Base-by-base conservation (phyloP, 2,329 filamentous ascomycete species). In the Sclerotinia minor region DNA sequence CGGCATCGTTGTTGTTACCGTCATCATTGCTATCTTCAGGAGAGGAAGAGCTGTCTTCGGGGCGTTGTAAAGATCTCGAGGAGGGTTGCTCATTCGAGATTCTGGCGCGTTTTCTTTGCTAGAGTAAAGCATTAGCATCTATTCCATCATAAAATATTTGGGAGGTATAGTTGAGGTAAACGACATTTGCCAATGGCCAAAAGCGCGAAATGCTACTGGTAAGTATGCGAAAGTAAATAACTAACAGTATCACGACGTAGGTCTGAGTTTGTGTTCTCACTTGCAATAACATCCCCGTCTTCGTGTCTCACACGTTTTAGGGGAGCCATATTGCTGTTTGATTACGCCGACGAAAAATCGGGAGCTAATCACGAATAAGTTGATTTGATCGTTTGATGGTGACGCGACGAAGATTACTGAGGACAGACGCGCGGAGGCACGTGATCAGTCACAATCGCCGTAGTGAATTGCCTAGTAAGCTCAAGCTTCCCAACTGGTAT, bases 81-180 rank as follows among this genome's bases (percentile, higher is more conserved):
- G 69, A 50, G 41, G 69, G 32, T 47, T 41, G 47, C 19, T n/a
- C 32, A 38, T 72, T 69, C 2, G 79, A 80, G 4, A 76, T 72
- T 19, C 80, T 80, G 64, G 73, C 75, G 70, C 79, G 80, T 76
- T 83, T 83, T 65, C 75, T 78, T 77, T 81, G 72, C 71, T 73
- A 59, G 2, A 21, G 44, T 41, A 67, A 26, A 54, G n/a, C 41
- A 35, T 70, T n/a, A 70, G 70, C 57, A 49, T 52, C 13, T 63
- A 19, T 52, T 24, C 3, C 13, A n/a, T 29, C 11, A 5, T 26
- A 60, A 7, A 32, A 21, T n/a, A 19, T 41, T 49, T 26, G 44
- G 17, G 5, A 38, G 35, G 54, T 8, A 50, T 50, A 15, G 29
- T 24, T 38, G 32, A 63, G 13, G 45, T 21, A 32, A 4, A 63